Conservation (phyloP, 2,329 filamentous ascomycete species). For the Monosporascus sp. region DNA sequence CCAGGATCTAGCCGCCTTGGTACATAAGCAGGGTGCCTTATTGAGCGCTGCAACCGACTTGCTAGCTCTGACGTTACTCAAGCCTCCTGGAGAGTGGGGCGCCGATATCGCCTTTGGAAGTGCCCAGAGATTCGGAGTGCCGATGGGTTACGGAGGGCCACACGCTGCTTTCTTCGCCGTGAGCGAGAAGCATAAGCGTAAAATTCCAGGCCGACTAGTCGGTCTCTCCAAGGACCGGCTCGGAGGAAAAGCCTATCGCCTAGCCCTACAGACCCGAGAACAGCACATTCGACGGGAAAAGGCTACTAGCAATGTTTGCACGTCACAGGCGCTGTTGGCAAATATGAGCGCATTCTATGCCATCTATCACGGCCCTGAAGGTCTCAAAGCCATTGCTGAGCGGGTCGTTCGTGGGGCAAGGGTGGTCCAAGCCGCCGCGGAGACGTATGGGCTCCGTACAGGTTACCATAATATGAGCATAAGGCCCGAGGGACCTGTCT, state of each 20-base stretch:
- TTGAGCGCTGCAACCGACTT: conserved; percentile 88
- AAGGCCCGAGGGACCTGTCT: conserved; percentile 48
- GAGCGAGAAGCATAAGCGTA: conserved; percentile 85
- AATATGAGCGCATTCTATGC: conserved; percentile 97
- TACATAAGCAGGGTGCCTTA: conserved; percentile 72
- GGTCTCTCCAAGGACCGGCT: conserved; percentile 88
- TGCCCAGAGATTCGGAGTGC: conserved; percentile 85
- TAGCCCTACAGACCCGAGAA: conserved; percentile 87
- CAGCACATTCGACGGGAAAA: conserved; percentile 96
- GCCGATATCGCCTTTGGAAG: conserved; percentile 94
- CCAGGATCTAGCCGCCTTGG: conserved; percentile 64
- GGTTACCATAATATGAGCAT: conserved; percentile 39
- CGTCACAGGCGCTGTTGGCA: conserved; percentile 84
- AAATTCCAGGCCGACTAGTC: conserved; percentile 85
- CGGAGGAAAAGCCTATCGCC: conserved; percentile 72
- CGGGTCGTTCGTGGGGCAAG: conserved; percentile 67
- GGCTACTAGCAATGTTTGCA: conserved; percentile 96
- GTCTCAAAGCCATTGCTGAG: conserved; percentile 77
- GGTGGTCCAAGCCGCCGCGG: conserved; percentile 60
- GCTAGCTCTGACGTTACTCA: conserved; percentile 78
- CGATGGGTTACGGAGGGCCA: conserved; percentile 88
- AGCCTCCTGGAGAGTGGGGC: conserved; percentile 87
- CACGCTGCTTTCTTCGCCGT: conserved; percentile 96
- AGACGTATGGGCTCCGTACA: conserved; percentile 58
- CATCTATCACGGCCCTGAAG: conserved; percentile 83